A percentile compares a stretch with the other conserved stretches of the same genome.
These are phyloP conservation scores for Gossypium herbaceum DNA, from an alignment of 345 rosid genomes.

Conservation along the genomic window DNA sequence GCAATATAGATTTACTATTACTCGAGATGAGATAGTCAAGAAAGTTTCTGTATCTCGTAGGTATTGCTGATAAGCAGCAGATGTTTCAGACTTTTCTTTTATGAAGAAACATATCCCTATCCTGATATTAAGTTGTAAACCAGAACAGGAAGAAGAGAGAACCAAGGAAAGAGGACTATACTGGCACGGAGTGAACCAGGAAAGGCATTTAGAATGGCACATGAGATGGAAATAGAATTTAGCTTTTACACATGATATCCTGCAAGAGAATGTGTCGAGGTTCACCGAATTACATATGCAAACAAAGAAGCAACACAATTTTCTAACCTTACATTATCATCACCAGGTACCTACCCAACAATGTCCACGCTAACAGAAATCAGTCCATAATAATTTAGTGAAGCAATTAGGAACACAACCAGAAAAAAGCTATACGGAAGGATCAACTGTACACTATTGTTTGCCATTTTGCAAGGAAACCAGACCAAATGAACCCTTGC, in stretches of 20 bases:
- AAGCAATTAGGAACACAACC: not conserved
- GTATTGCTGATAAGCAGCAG: conserved; percentile 1
- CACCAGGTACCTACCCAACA: not conserved
- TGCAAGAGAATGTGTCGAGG: not conserved
- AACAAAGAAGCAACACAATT: not conserved
- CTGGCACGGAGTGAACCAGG: not conserved
- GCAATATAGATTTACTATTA: not conserved
- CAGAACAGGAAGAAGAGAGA: not conserved
- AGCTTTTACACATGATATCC: not conserved
- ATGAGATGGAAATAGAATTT: not conserved
- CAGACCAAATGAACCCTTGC: not conserved
- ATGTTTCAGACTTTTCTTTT: not conserved
- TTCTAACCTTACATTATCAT: not conserved
- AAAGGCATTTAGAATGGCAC: conserved; percentile 5
- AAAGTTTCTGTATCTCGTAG: not conserved
- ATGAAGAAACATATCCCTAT: not conserved
- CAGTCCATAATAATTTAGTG: not conserved
- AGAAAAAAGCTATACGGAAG: not conserved
- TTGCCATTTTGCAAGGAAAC: not conserved
- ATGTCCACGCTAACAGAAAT: not conserved
- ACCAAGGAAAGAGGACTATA: not conserved
- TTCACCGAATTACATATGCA: not conserved
- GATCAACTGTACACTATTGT: not conserved
- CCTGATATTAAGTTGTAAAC: not conserved
- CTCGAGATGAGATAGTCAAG: not conserved